Conservation (phyloP, 345 rosid species). For the Brassica cretica region DNA sequence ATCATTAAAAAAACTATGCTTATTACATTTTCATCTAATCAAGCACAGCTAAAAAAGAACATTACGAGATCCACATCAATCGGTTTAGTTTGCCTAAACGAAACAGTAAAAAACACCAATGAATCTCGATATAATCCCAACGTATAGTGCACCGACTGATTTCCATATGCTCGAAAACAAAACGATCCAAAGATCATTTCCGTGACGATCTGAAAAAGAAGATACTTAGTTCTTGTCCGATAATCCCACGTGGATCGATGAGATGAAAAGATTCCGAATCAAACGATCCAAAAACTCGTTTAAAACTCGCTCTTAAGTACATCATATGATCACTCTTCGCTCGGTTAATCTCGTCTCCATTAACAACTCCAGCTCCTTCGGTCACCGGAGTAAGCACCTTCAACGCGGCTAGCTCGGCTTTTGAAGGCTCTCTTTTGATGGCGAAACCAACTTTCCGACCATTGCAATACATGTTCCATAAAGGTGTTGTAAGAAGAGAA, state of each 20-base stretch:
- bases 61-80: neutral
- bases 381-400: constrained; percentile 51
- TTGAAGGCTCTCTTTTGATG: constrained; percentile 49
- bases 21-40: constrained; percentile 29
- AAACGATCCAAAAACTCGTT: constrained; percentile 48
- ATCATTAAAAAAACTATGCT: constrained; percentile 30
- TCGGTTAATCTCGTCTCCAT: constrained; percentile 41
- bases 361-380: constrained; percentile 63
- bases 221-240: constrained; percentile 74
- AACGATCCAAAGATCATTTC: constrained; percentile 7
- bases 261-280: constrained; percentile 70
- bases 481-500: constrained; percentile 49
- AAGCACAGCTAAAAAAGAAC: neutral
- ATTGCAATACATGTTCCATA: constrained; percentile 69
- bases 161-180: constrained; percentile 2
- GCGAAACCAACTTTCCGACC: constrained; percentile 76
- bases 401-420: constrained; percentile 51
- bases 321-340: constrained; percentile 49
- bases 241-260: constrained; percentile 62
- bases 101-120: neutral
- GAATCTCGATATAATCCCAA: constrained; percentile 17
- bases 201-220: constrained; percentile 53
- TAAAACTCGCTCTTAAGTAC: constrained; percentile 67
- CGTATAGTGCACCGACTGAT: constrained; percentile 15
- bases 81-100: constrained; percentile 13